phyloP scores from a whole-genome alignment of 768 basidiomycete genomes.

The Lactarius hatsudake region DNA sequence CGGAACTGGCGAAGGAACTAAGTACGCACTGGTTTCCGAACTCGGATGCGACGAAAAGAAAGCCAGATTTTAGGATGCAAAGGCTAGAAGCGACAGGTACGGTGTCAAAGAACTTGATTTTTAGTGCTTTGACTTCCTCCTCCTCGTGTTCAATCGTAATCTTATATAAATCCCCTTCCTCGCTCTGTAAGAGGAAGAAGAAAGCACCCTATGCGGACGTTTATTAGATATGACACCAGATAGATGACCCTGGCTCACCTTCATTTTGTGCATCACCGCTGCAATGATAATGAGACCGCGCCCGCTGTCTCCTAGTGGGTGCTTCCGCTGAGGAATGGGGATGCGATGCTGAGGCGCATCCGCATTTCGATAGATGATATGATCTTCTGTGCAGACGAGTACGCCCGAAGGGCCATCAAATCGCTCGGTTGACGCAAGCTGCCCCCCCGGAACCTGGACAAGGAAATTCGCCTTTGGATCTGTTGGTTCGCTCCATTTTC shows the following conservation, averaged over 20 bases:
- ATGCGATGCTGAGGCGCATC: conserved; percentile 91
- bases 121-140: conserved; percentile 87
- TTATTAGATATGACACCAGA: conserved; percentile 1
- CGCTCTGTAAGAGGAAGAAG: conserved; percentile 98
- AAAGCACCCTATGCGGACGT: conserved; percentile 77
- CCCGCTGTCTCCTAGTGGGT: conserved; percentile 81
- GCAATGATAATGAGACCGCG: conserved; percentile 88
- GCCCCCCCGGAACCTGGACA: conserved; percentile 97
- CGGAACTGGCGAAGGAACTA: background rate
- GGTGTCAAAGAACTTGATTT: conserved; percentile 99
- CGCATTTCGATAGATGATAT: conserved; percentile 96
- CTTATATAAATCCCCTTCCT: conserved; percentile 97
- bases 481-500: conserved; percentile 98
- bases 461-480: conserved; percentile 93
- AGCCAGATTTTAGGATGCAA: conserved; percentile 97
- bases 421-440: conserved; percentile 86
- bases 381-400: conserved; percentile 97
- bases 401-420: conserved; percentile 98
- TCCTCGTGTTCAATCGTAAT: conserved; percentile 98
- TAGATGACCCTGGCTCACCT: conserved; percentile 46
- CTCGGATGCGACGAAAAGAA: conserved; percentile 95
- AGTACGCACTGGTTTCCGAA: conserved; percentile 90
- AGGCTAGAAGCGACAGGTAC: conserved; percentile 90
- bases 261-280: conserved; percentile 99
- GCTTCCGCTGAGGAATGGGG: conserved; percentile 88